Base-by-base conservation (phyloP, 2,329 filamentous ascomycete genomes). In the Macrophomina phaseolina region DNA sequence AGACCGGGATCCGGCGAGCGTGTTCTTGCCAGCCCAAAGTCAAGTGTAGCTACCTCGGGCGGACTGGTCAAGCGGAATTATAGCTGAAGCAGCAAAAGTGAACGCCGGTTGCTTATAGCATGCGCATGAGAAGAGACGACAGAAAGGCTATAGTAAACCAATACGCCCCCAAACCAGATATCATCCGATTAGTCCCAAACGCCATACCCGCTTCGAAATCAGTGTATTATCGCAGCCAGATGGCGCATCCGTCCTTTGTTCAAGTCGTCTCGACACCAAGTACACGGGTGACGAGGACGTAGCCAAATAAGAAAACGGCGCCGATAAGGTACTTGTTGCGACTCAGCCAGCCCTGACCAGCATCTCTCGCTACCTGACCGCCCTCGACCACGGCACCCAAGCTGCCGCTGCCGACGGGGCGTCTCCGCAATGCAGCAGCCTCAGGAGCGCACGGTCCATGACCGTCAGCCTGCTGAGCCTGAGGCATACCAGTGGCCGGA, bases 251-350 rank as follows among this genome's bases (percentile, higher is more conserved):
- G 12, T 48, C 42, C 23, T 9, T 48, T 40, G 32, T 16, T 49
- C 32, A 36, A 11, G 45, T 45, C 4, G 67, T 55, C 4, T 76
- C 80, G 58, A 86, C 84, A 46, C 89, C 88, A 40, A 97, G 79
- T 14, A 97, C 78, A 71, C 94, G 85, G 38, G 92, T 91, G 66
- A 96, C 84, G 60, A 97, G 80, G 11, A 97, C 93, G 79, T 97
- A 98, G 16, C 90, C 80, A 74, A 98, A 91, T 34, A 97, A 83
- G 18, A 88, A 79, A 0, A 84, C 88, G 8, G 91, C 87, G 0
- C 88, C 85, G 55, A 97, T 82, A 73, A 91, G 84, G 69, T 94
- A 83, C 81, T 93, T 95, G 81, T 97, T 92, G 69, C 89, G 86
- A 71, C 88, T 85, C 69, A 96, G 77, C 92, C 93, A 98, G 67